A percentile compares a stretch with the other conserved stretches of the same genome.
Evolutionary conservation across 2,329 filamentous ascomycete genomes (phyloP).

Genomic region (Aureobasidium sp.): DNA sequence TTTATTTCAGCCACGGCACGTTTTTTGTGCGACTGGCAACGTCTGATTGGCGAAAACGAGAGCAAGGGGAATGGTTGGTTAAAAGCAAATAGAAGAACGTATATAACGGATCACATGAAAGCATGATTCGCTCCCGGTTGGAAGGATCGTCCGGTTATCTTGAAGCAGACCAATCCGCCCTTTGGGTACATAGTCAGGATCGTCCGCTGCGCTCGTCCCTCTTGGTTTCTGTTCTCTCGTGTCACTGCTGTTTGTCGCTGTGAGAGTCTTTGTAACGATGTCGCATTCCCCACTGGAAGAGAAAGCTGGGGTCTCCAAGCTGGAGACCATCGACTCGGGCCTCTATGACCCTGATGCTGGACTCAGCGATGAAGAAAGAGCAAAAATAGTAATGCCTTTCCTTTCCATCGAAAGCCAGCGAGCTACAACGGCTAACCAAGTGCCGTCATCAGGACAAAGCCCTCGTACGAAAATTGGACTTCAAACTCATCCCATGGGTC

Average conservation of each 20-base stretch:
- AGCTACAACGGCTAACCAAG: too few species aligned
- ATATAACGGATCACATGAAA: background rate
- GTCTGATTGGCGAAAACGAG: background rate
- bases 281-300: conserved; percentile 6
- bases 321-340: background rate
- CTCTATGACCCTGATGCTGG: conserved; percentile 54
- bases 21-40: background rate
- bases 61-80: background rate
- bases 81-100: background rate
- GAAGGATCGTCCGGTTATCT: background rate
- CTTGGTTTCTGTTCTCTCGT: background rate
- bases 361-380: conserved; percentile 55
- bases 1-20: background rate
- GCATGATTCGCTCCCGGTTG: background rate
- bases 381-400: conserved; percentile 46
- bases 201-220: background rate
- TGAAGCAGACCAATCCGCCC: background rate
- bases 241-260: background rate
- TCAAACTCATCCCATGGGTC: conserved; percentile 54
- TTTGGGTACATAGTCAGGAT: background rate
- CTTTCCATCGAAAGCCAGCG: conserved; percentile 13
- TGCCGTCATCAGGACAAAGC: conserved; percentile 47
- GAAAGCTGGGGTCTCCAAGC: background rate
- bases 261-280: background rate
- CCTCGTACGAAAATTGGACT: conserved; percentile 55